phyloP scores from a whole-genome alignment of 2,329 filamentous ascomycete species.

The Xylaria sp. region DNA sequence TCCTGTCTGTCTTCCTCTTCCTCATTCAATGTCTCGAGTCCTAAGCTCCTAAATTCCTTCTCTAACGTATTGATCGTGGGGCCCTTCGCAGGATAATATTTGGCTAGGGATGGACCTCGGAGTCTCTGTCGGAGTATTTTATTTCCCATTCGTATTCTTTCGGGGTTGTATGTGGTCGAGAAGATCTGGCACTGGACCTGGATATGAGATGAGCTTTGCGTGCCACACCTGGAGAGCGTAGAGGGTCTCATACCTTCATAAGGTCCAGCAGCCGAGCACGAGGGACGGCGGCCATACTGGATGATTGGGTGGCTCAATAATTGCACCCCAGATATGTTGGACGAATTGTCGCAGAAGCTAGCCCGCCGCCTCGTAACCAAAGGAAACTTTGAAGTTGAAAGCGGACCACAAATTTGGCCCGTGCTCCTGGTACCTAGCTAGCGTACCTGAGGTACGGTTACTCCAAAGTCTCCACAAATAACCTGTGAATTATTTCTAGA shows the following conservation, averaged over 20 bases:
- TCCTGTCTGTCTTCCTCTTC: conserved; percentile 82
- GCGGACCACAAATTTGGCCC: conserved; percentile 18
- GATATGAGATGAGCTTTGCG: conserved; percentile 30
- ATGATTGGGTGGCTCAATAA: conserved; percentile 30
- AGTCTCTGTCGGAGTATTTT: conserved; percentile 91
- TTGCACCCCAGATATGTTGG: conserved; percentile 14
- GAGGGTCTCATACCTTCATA: conserved; percentile 71
- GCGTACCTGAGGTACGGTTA: too few species aligned
- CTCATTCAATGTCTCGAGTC: conserved; percentile 77
- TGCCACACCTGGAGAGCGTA: not conserved
- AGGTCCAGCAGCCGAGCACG: conserved; percentile 74
- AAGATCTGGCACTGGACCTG: conserved; percentile 94
- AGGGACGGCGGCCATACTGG: conserved; percentile 69
- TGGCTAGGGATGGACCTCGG: conserved; percentile 80
- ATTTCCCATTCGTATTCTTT: conserved; percentile 83
- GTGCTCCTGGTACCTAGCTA: not conserved
- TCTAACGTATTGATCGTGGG: conserved; percentile 71
- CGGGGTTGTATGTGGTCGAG: conserved; percentile 89
- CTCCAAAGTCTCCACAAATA: not conserved
- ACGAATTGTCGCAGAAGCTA: conserved; percentile 24
- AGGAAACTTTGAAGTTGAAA: conserved; percentile 25
- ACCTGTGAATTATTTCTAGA: not conserved
- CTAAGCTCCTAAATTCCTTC: conserved; percentile 77
- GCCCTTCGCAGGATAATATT: conserved; percentile 86
- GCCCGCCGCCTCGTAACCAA: not conserved